A percentile compares a stretch with the other conserved stretches of the same genome.
Conservation (phyloP, 1,139 yeast species). For the Taphrina pruni region DNA sequence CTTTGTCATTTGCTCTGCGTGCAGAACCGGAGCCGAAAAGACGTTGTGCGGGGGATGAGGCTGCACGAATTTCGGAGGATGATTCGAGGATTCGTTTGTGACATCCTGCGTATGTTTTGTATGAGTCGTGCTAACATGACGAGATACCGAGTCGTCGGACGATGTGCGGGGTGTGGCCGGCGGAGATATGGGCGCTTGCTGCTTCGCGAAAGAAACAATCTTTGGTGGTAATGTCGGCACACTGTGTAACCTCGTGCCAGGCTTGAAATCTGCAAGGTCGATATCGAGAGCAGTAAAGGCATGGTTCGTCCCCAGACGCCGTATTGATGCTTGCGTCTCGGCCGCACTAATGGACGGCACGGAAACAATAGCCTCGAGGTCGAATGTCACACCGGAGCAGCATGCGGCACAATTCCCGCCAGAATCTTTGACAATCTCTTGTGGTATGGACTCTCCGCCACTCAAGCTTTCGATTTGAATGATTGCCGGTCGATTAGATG, state of each 20-base stretch:
- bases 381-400: slow-evolving; percentile 36
- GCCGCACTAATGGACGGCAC: not conserved
- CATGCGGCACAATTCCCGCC: slow-evolving; percentile 37
- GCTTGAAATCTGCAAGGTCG: slow-evolving; percentile 27
- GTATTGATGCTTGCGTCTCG: not conserved
- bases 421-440: slow-evolving; percentile 18
- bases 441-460: slow-evolving; percentile 23
- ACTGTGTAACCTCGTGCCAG: slow-evolving; percentile 31
- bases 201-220: slow-evolving; percentile 18
- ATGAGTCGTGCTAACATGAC: not conserved
- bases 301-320: slow-evolving; percentile 5
- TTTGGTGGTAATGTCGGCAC: slow-evolving; percentile 31
- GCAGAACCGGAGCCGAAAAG: slow-evolving; percentile 46
- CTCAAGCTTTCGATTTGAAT: slow-evolving; percentile 25
- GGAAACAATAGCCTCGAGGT: slow-evolving; percentile 26
- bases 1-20: slow-evolving; percentile 46
- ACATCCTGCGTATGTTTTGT: not conserved
- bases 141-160: not conserved
- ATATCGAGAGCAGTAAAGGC: slow-evolving; percentile 23
- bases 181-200: slow-evolving; percentile 29
- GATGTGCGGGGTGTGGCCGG: slow-evolving; percentile 32
- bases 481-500: slow-evolving; percentile 1
- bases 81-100: not conserved
- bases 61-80: slow-evolving; percentile 46
- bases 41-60: slow-evolving; percentile 48